A percentile compares a stretch with the other conserved stretches of the same genome.
Evolutionary conservation across 495 filamentous ascomycete genomes (phyloP).

Genomic region (Penicillium manginii): DNA sequence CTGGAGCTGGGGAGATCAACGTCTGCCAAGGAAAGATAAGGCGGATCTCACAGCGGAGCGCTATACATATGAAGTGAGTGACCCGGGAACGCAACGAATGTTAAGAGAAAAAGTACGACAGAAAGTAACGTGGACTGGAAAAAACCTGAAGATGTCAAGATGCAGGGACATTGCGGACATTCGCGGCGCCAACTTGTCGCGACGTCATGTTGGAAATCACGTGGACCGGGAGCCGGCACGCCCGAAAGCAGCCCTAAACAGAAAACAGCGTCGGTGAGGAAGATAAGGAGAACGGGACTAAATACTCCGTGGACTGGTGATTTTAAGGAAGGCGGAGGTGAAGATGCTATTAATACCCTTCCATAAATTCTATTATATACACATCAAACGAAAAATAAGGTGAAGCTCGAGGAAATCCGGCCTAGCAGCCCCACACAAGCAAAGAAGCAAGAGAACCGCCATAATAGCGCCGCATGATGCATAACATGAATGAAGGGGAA

Average conservation of each 20-base stretch:
- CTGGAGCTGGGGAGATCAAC: conserved; percentile 19
- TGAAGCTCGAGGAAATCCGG: conserved; percentile 10
- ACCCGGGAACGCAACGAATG: conserved; percentile 5
- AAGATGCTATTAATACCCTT: neutral
- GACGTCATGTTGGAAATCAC: conserved; percentile 27
- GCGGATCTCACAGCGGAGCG: conserved; percentile 15
- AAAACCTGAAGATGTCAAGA: neutral
- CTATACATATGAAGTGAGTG: conserved; percentile 12
- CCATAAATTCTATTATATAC: conserved; percentile 33
- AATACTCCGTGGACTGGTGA: neutral
- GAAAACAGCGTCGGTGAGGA: conserved; percentile 1
- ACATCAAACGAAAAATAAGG: conserved; percentile 11
- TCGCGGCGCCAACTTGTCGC: neutral
- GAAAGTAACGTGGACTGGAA: neutral
- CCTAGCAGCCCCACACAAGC: conserved; percentile 8
- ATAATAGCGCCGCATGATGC: conserved; percentile 18
- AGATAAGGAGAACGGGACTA: conserved; percentile 6
- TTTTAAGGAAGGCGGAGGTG: neutral
- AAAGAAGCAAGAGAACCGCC: conserved; percentile 14
- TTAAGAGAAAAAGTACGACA: conserved; percentile 4
- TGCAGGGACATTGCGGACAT: too few species aligned
- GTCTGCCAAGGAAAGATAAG: conserved; percentile 15
- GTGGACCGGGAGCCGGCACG: conserved; percentile 28
- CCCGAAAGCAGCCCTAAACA: conserved; percentile 4
- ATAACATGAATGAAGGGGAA: neutral